Base-by-base conservation (phyloP, 2,329 filamentous ascomycete species). In the Aspergillus sp. region DNA sequence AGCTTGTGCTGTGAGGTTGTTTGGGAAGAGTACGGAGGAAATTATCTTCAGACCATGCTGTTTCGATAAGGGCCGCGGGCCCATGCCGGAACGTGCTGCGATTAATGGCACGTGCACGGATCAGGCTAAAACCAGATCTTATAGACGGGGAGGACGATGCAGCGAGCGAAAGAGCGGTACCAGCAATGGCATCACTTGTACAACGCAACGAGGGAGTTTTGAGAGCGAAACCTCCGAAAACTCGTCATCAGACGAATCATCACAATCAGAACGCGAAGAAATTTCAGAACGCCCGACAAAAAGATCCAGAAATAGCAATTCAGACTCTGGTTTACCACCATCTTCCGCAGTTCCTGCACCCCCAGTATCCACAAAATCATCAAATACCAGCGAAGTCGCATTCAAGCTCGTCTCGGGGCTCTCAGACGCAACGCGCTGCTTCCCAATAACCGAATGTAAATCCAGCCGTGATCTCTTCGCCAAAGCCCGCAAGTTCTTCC, bases 401-500 rank as follows among this genome's bases (percentile, higher is more conserved):
- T 57, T 57, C 45, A 60, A 57, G 9, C 33, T 61, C 1, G 35
- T 52, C 9, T 56, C 49, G 0, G 47, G 53, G 9, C 52, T 44
- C 1, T 53, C 48, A 0, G 47, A 45, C 0, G 47, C 45, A 3
- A 49, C 49, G 1, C 55, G 60, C 2, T 43, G 49, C 6, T 59
- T 63, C 13, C 45, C 53, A 2, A 27, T 58, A 13, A 43, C 49
- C 1, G 53, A 51, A 37, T 56, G 53, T 38, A 51, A 44, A 19
- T 49, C 47, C 1, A 46, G 52, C 4, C 43, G 48, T 3, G 45
- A 53, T 2, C 33, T 62, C 3, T 62, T 61, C 25, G 44, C 50
- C 3, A 61, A 57, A 42, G 56, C 58, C 1, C 27, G 33, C 2
- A 45, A 49, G 1, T 61, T 61, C 30, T 63, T 56, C 32, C 47